Base-by-base conservation (phyloP, 2,329 filamentous ascomycete species). In the Pochonia chlamydosporia region DNA sequence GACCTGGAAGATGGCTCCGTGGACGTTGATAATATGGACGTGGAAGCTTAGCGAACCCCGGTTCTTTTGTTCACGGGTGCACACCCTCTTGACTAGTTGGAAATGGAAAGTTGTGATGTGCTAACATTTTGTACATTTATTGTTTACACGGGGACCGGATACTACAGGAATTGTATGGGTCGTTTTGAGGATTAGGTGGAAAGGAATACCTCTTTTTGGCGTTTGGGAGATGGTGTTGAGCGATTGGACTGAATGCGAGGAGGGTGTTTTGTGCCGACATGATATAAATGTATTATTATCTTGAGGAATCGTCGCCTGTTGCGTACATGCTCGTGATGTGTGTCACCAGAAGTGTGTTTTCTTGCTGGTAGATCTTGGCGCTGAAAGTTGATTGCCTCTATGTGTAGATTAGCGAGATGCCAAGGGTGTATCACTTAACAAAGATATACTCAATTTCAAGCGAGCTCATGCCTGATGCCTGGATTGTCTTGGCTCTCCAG, bases 1-100 rank as follows among this genome's bases (percentile, higher is more conserved):
- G 75, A 73, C 6, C 55, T 72, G 5, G 72, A 74, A 40, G 71
- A 72, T 18, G 70, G 72, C 14, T 64, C 68, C 10, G 58, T 63
- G 11, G 70, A 72, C 14, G 69, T 67, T 16, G 70, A 69, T 46
- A 62, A 66, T 7, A 73, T 72, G 69, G 70, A 71, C 23, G 60
- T 70, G 30, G 68, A 70, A 52, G 43, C 60, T 21, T 67, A 54
- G 56, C 25, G 13, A 35, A 23, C n/a, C 20, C 3, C 14, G 26
- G 6, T 16, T 14, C 4, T n/a, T 28, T 39, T 31, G 10, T 14
- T 14, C 24, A n/a, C 24, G 28, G 23, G 18, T 36, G 40, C 36
- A 40, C n/a, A 44, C 25, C 8, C 4, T 14, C 33, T 39, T 39
- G 35, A 39, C 8, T 10, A 36, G 11, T 23, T 23, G 18, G 8